Evolutionary conservation across 345 rosid species (phyloP).

Genomic region (Eucalyptus marginata): DNA sequence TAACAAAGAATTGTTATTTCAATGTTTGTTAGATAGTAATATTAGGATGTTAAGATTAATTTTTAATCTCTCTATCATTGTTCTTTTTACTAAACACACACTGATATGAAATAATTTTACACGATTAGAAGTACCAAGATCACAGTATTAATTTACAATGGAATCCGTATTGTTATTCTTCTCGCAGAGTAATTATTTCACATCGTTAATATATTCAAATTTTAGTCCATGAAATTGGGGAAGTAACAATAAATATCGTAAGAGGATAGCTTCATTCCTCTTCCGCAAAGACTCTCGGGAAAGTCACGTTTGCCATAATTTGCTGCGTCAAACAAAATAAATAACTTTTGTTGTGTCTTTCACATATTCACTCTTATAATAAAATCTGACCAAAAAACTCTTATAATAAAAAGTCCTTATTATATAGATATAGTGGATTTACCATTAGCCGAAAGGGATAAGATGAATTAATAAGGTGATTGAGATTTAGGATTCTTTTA

Average conservation of each 20-base stretch:
- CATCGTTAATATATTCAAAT: not conserved
- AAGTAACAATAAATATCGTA: not conserved
- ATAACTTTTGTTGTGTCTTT: not conserved
- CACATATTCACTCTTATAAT: not conserved
- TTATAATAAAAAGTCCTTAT: too few relatives aligned
- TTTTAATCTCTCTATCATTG: too few relatives aligned
- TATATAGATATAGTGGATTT: too few relatives aligned
- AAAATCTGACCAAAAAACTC: not conserved
- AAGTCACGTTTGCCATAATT: not conserved
- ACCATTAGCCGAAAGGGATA: too few relatives aligned
- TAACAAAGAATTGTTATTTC: not conserved
- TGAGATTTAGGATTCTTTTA: not conserved
- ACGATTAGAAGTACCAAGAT: too few relatives aligned
- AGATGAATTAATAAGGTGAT: fast-evolving
- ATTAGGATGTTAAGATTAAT: too few relatives aligned
- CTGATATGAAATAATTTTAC: too few relatives aligned
- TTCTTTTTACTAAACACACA: too few relatives aligned
- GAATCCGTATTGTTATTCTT: too few relatives aligned
- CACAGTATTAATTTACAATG: too few relatives aligned
- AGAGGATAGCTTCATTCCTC: not conserved
- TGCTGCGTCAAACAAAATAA: not conserved
- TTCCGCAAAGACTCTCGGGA: not conserved
- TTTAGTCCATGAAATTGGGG: not conserved
- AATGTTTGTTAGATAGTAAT: too few relatives aligned
- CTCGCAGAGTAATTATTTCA: too few relatives aligned